Evolutionary conservation across 164 flowering plant genomes (phyloP), one percentile per base, ranked within the genome.

Genomic region (Annona cherimola): DNA sequence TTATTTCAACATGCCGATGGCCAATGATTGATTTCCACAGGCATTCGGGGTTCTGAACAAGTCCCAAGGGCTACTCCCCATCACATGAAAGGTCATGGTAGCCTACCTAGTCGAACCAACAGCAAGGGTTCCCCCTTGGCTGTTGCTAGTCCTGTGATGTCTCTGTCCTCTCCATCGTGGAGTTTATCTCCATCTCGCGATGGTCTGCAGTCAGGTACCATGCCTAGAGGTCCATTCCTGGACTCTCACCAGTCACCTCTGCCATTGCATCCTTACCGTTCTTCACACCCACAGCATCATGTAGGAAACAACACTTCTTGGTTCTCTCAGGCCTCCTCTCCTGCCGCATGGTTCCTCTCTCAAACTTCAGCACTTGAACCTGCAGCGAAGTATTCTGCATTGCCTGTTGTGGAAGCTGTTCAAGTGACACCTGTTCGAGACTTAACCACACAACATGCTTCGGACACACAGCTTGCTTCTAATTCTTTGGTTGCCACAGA

Each of bases 131-230:
- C 79, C 67, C 84, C 87, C 72, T 71, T 83, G 41, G 55, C 88
- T 20, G 54, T 75, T 61, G 57, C 76, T 43, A 86, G 74, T 79
- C 85, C 96, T 2, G 69, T 81, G 62, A 74, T 85, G 2, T 87
- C 95, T 40, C 79, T 84, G 41, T 87, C 98, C 7, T 89, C 97
- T n/a, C 98, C 99, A 6, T 71, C 88, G 59, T 93, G 97, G 99
- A 93, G 77, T 77, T 57, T 87, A 43, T 65, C 93, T 0, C 86
- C 96, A 7, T 71, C 84, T n/a, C 76, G 71, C 74, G 90, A 90
- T 73, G 79, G 78, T 18, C 63, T 84, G 69, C 88, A 83, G 64
- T 71, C 88, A 42, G 79, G 79, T 72, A 73, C 74, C 68, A 61
- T 82, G 59, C 78, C 83, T 2, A 82, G 87, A 82, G 85, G 84